Evolutionary conservation across 2,329 filamentous ascomycete genomes (phyloP).

Genomic region (Juglanconis sp.): DNA sequence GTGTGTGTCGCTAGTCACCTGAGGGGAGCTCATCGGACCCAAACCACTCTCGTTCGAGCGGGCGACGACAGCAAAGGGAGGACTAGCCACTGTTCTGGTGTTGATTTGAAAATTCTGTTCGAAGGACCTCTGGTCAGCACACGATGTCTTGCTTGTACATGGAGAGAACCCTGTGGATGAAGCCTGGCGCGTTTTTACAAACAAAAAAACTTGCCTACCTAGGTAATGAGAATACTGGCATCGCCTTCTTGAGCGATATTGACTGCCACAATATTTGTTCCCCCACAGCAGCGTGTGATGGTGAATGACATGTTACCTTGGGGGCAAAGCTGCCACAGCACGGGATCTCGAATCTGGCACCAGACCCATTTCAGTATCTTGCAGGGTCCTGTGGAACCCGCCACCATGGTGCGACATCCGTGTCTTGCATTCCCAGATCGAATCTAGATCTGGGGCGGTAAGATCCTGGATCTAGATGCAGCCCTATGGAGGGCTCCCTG

Average conservation of each 20-base stretch:
- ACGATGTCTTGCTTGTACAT: background rate
- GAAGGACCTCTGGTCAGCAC: background rate
- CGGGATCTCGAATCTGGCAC: background rate
- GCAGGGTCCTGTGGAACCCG: background rate
- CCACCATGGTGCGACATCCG: background rate
- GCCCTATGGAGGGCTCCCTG: background rate
- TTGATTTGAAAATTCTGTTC: background rate
- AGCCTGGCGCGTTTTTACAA: conserved; percentile 10
- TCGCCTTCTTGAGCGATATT: conserved; percentile 4
- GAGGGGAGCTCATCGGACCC: conserved; percentile 27
- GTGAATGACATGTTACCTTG: background rate
- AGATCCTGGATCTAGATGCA: background rate
- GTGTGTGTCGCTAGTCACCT: conserved; percentile 1
- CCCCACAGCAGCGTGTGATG: background rate
- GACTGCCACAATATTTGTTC: background rate
- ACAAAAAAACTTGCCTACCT: background rate
- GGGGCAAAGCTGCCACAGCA: background rate
- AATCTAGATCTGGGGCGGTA: background rate
- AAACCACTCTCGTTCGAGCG: conserved; percentile 31
- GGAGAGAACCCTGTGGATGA: conserved; percentile 8
- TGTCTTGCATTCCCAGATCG: background rate
- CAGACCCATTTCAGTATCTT: background rate
- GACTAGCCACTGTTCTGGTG: conserved; percentile 7
- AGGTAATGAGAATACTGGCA: conserved; percentile 3
- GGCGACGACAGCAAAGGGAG: conserved; percentile 17